A percentile compares a stretch with the other conserved stretches of the same genome.
Conservation (phyloP, 192 early-diverging fungal genomes). For the Coemansia sp. region DNA sequence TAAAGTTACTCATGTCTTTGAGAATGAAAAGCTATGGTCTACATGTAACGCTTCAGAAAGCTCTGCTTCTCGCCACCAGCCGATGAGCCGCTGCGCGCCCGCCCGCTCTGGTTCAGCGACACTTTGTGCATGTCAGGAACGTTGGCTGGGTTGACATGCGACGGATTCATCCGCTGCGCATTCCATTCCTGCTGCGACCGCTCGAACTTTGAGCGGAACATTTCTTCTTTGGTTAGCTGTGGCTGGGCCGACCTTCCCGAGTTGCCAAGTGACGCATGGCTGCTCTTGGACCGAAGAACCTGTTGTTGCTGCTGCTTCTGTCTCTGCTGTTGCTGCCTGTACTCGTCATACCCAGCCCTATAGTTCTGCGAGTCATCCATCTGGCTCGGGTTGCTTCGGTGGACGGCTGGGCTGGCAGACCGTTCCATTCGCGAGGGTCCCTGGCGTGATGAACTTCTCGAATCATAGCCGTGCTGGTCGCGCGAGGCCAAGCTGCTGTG, state of each 20-base stretch:
- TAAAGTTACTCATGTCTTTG: background rate
- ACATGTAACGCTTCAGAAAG: slow-evolving; percentile 38
- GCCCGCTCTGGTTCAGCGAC: slow-evolving; percentile 22
- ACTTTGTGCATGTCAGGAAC: slow-evolving; percentile 51
- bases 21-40: background rate
- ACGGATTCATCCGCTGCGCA: slow-evolving; percentile 16
- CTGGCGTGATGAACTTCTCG: slow-evolving; percentile 9
- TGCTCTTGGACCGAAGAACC: slow-evolving; percentile 33
- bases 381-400: slow-evolving; percentile 14
- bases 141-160: slow-evolving; percentile 22
- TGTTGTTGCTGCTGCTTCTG: slow-evolving; percentile 28
- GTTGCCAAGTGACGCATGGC: slow-evolving; percentile 10
- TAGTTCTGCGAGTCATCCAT: slow-evolving; percentile 25
- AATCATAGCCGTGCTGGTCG: slow-evolving; percentile 8
- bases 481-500: slow-evolving; percentile 21
- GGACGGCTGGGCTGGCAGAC: slow-evolving; percentile 22
- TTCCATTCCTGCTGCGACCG: slow-evolving; percentile 52
- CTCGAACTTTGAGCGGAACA: slow-evolving; percentile 52
- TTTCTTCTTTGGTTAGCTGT: slow-evolving; percentile 38
- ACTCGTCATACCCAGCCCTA: slow-evolving; percentile 50
- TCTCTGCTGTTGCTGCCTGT: slow-evolving; percentile 32
- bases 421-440: slow-evolving; percentile 6
- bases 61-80: slow-evolving; percentile 20
- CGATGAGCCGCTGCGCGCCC: slow-evolving; percentile 34
- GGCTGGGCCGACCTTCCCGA: slow-evolving; percentile 13